Percentiles rank a stretch among this genome's conserved stretches.
These are phyloP conservation scores for Cryptosporidium muris DNA, from an alignment of 169 alveolate species.

Conservation along the genomic window DNA sequence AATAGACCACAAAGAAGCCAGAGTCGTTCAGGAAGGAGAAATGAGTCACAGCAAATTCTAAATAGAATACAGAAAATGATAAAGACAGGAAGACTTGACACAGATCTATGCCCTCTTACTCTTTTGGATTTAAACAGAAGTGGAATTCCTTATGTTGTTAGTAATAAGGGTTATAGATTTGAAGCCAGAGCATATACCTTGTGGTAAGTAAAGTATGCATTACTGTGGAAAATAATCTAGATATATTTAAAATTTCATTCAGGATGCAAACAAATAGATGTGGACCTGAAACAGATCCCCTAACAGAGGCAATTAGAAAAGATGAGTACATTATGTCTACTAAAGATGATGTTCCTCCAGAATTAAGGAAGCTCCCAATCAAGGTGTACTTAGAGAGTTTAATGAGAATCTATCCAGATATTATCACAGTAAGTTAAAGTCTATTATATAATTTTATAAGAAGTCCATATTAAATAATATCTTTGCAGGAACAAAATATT, in stretches of 20 bases:
- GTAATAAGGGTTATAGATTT: slow-evolving; percentile 48
- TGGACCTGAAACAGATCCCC: slow-evolving; percentile 71
- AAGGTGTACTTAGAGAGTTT: slow-evolving; percentile 53
- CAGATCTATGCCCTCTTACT: slow-evolving; percentile 55
- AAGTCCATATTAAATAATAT: neutral
- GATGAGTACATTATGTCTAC: slow-evolving; percentile 39
- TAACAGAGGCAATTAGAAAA: slow-evolving; percentile 51
- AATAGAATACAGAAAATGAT: slow-evolving; percentile 47
- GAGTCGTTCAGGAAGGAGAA: slow-evolving; percentile 30
- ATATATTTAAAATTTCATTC: neutral
- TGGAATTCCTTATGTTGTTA: slow-evolving; percentile 56
- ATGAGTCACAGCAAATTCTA: slow-evolving; percentile 47
- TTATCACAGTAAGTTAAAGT: slow-evolving; percentile 45
- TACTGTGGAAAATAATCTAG: neutral
- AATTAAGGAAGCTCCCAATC: slow-evolving; percentile 30
- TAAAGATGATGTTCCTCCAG: slow-evolving; percentile 46
- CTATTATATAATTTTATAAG: neutral
- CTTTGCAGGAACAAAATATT: slow-evolving; percentile 49
- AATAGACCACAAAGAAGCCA: slow-evolving; percentile 36
- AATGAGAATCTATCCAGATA: slow-evolving; percentile 33
- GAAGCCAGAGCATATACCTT: slow-evolving; percentile 51
- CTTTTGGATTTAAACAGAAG: slow-evolving; percentile 49
- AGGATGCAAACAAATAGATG: slow-evolving; percentile 64
- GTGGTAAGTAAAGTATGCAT: slow-evolving; percentile 21
- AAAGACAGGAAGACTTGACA: slow-evolving; percentile 54